phyloP scores from a whole-genome alignment of 2,329 filamentous ascomycete genomes.

The Aspergillus tamarii region DNA sequence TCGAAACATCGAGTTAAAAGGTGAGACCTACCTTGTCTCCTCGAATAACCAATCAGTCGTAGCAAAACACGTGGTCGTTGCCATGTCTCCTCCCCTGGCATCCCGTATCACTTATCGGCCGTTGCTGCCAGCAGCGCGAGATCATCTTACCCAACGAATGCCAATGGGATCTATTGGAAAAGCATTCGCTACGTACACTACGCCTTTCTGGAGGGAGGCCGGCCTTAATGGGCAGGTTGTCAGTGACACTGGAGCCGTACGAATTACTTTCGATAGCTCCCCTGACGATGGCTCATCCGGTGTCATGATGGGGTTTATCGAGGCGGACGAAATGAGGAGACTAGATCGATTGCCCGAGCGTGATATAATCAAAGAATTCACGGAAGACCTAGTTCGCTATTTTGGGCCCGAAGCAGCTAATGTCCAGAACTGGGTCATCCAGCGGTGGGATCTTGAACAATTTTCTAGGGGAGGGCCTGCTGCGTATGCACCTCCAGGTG shows the following conservation, averaged over 20 bases:
- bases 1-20: not conserved
- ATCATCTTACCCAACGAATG: constrained; percentile 21
- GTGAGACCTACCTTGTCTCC: not conserved
- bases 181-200: constrained; percentile 14
- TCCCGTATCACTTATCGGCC: constrained; percentile 7
- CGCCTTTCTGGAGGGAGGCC: constrained; percentile 25
- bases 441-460: constrained; percentile 29
- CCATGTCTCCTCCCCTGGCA: constrained; percentile 6
- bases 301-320: constrained; percentile 31
- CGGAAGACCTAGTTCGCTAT: constrained; percentile 21
- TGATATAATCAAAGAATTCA: constrained; percentile 21
- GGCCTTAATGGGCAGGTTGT: constrained; percentile 26
- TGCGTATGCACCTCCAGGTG: constrained; percentile 24
- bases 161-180: constrained; percentile 19
- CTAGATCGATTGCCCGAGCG: constrained; percentile 23
- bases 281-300: constrained; percentile 26
- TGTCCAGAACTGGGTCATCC: constrained; percentile 15
- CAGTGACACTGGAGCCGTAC: constrained; percentile 21
- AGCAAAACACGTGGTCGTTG: constrained; percentile 1
- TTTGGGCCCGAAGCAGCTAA: constrained; percentile 9
- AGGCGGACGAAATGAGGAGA: constrained; percentile 27
- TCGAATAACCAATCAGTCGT: not conserved
- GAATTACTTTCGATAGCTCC: constrained; percentile 26
- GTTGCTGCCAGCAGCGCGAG: constrained; percentile 10
- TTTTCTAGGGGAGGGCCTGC: constrained; percentile 29